Evolutionary conservation across 495 filamentous ascomycete species (phyloP).

Genomic region (Aspergillus coremiiformis): DNA sequence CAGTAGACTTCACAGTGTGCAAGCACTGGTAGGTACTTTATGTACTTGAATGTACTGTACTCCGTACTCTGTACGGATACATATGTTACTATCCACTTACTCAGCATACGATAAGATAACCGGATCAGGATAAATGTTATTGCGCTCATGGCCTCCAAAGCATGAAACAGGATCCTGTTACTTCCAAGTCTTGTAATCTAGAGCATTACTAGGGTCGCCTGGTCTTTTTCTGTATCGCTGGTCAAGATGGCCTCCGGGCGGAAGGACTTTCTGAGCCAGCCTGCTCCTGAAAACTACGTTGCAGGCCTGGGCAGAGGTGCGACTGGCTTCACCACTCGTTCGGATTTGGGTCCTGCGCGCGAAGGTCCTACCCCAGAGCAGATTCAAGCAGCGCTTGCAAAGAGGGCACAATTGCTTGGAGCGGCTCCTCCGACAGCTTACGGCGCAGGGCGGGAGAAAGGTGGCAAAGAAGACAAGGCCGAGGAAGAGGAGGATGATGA

Average conservation of each 20-base stretch:
- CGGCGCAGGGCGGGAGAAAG: slow-evolving; percentile 66
- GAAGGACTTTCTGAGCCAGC: slow-evolving; percentile 87
- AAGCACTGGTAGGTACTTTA: no score
- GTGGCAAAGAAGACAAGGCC: slow-evolving; percentile 50
- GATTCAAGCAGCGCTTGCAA: slow-evolving; percentile 93
- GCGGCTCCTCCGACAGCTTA: slow-evolving; percentile 74
- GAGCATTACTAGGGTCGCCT: not conserved
- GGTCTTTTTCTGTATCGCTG: not conserved
- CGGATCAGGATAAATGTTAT: slow-evolving; percentile 29
- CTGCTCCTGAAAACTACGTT: slow-evolving; percentile 95
- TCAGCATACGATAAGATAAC: slow-evolving; percentile 34
- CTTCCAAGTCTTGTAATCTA: not conserved
- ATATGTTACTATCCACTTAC: not conserved
- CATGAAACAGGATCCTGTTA: not conserved
- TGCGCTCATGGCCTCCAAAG: slow-evolving; percentile 10
- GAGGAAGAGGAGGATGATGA: slow-evolving; percentile 74
- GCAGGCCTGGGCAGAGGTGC: slow-evolving; percentile 96
- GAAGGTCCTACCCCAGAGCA: slow-evolving; percentile 97
- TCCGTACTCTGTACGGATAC: no score
- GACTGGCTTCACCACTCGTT: slow-evolving; percentile 95
- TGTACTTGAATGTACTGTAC: not conserved
- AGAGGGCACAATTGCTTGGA: slow-evolving; percentile 79
- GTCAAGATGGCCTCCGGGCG: slow-evolving; percentile 60
- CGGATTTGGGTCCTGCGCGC: slow-evolving; percentile 90
- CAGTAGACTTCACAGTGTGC: slow-evolving; percentile 95